These are phyloP conservation scores for Mucor indicus DNA, from an alignment of 371 early-diverging fungal species.

Conservation along the genomic window DNA sequence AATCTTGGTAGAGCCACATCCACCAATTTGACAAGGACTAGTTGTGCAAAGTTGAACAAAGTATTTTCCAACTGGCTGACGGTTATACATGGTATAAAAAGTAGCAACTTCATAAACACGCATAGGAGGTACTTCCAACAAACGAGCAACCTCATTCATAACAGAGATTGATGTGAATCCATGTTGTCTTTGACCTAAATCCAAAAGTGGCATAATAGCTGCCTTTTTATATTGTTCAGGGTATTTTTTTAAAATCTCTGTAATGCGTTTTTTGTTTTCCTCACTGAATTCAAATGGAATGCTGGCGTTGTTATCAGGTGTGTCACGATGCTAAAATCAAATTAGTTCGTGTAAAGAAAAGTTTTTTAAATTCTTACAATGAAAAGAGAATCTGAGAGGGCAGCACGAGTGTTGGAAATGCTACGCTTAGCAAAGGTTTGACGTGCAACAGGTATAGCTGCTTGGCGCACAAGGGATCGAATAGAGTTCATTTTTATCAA, in stretches of 20 bases:
- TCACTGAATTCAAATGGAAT: conserved; percentile 84
- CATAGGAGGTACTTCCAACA: conserved; percentile 96
- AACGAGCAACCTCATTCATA: conserved; percentile 95
- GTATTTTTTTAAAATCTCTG: conserved; percentile 89
- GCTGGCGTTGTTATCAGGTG: conserved; percentile 84
- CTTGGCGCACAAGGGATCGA: conserved; percentile 42
- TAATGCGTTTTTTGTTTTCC: conserved; percentile 79
- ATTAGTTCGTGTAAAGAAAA: too few species aligned
- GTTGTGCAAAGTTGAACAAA: conserved; percentile 98
- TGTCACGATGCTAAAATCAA: conserved; percentile 94
- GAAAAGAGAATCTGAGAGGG: conserved; percentile 67
- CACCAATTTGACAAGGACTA: conserved; percentile 91
- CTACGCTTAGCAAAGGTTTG: conserved; percentile 42
- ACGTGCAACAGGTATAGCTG: conserved; percentile 26
- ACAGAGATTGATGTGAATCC: conserved; percentile 91
- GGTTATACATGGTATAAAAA: conserved; percentile 99
- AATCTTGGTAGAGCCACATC: conserved; percentile 89
- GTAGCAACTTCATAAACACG: conserved; percentile 99
- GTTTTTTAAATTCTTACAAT: conserved; percentile 57
- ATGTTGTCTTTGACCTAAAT: conserved; percentile 93
- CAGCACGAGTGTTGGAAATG: conserved; percentile 45
- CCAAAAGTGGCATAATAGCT: conserved; percentile 94
- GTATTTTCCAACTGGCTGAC: conserved; percentile 97
- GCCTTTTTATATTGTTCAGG: conserved; percentile 98
- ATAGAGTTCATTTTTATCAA: conserved; percentile 48